Conservation (phyloP, 129 eudicot genomes). For the Dittrichia graveolens region DNA sequence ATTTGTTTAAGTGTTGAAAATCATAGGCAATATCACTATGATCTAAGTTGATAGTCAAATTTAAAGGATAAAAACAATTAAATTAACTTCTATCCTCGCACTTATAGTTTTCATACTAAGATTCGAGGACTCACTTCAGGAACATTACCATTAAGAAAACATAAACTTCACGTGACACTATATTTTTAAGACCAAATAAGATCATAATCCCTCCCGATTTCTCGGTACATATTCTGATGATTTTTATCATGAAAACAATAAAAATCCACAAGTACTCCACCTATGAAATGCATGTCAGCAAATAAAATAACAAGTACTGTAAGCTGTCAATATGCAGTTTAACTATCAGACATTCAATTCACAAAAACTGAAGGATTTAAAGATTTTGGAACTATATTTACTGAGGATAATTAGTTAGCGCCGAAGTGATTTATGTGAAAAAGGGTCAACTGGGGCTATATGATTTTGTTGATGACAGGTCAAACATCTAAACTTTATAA, state of each 20-base stretch:
- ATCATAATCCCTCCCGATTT: neutral
- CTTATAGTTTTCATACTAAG: neutral
- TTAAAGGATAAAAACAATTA: too few species aligned
- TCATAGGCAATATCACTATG: neutral
- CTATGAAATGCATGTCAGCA: neutral
- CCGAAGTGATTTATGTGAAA: constrained; percentile 2
- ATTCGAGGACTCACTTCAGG: neutral
- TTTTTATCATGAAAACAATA: neutral
- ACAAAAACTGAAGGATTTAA: neutral
- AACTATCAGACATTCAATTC: neutral
- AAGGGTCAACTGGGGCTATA: neutral
- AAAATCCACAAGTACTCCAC: too few species aligned
- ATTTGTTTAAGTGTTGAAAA: neutral
- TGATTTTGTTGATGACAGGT: neutral
- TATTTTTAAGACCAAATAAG: neutral
- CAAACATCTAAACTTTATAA: too few species aligned
- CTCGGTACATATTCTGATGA: neutral
- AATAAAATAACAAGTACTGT: too few species aligned
- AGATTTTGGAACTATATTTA: too few species aligned
- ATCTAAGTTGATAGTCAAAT: neutral
- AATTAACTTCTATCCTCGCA: too few species aligned
- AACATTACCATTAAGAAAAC: neutral
- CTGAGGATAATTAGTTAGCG: too few species aligned
- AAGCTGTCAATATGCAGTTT: neutral
- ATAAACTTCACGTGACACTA: neutral